Conservation (phyloP, 2,329 filamentous ascomycete species). For the Polytolypa hystricis region DNA sequence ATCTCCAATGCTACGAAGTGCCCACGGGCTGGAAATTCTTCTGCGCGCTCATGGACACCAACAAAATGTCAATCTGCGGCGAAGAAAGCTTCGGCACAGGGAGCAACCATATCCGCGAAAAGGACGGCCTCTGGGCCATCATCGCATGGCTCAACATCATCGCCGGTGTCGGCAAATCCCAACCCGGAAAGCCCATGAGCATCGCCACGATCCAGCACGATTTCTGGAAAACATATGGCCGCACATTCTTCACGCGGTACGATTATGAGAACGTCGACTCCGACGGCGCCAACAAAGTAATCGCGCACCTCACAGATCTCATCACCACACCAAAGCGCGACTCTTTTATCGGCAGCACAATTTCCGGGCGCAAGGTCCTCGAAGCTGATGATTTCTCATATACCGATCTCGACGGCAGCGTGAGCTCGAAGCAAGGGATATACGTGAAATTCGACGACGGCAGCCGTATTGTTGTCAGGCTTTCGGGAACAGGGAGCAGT, state of each 20-base stretch:
- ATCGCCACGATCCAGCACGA: constrained; percentile 94
- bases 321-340: constrained; percentile 56
- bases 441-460: constrained; percentile 91
- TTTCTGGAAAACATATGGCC: constrained; percentile 93
- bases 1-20: constrained; percentile 85
- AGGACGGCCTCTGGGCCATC: constrained; percentile 95
- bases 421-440: constrained; percentile 90
- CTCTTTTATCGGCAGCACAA: constrained; percentile 73
- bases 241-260: constrained; percentile 98
- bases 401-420: constrained; percentile 94
- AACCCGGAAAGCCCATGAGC: constrained; percentile 68
- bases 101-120: constrained; percentile 97
- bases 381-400: constrained; percentile 96
- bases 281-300: constrained; percentile 81
- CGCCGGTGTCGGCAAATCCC: constrained; percentile 77
- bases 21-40: constrained; percentile 99
- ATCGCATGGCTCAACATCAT: constrained; percentile 99
- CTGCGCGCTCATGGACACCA: constrained; percentile 84
- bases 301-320: constrained; percentile 66
- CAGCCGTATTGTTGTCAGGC: constrained; percentile 84
- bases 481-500: constrained; percentile 89
- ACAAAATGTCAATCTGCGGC: constrained; percentile 96
- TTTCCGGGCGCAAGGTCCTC: constrained; percentile 71
- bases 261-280: constrained; percentile 95
- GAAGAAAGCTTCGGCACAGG: constrained; percentile 98